Evolutionary conservation across 176 grass and related monocot genomes (phyloP).

Genomic region (Chloris gayana): DNA sequence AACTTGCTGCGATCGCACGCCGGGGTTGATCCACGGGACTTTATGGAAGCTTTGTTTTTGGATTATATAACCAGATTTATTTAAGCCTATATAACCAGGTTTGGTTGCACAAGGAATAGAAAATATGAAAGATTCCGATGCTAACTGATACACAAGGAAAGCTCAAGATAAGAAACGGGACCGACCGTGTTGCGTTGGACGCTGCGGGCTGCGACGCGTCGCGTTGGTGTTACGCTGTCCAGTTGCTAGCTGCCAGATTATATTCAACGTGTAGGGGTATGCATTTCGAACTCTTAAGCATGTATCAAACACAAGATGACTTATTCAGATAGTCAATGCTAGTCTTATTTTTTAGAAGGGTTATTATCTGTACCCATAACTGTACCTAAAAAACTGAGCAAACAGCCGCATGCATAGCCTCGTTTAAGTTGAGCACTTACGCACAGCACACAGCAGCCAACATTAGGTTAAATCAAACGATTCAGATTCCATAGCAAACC

Average conservation of each 20-base stretch:
- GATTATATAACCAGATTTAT: too few relatives aligned
- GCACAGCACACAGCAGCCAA: too few relatives aligned
- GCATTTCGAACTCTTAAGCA: too few relatives aligned
- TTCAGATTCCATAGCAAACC: not conserved
- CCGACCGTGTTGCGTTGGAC: not conserved
- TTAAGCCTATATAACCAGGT: too few relatives aligned
- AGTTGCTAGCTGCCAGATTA: not conserved
- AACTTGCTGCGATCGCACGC: not conserved
- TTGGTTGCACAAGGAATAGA: too few relatives aligned
- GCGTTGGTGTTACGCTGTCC: conserved; percentile 17
- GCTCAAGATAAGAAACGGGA: too few relatives aligned
- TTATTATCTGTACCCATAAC: not conserved
- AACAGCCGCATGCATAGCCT: not conserved
- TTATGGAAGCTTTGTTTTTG: too few relatives aligned
- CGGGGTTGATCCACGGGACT: not conserved
- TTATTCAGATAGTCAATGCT: too few relatives aligned
- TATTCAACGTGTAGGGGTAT: not conserved
- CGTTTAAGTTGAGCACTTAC: too few relatives aligned
- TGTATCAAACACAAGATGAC: too few relatives aligned
- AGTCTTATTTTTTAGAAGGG: not conserved
- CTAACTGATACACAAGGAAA: not conserved
- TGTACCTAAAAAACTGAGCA: not conserved
- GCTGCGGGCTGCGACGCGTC: conserved; percentile 15
- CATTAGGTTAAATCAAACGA: too few relatives aligned
- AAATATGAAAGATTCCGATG: not conserved